Evolutionary conservation across 129 eudicot genomes (phyloP).

Genomic region (sunflower (Helianthus annuus)): DNA sequence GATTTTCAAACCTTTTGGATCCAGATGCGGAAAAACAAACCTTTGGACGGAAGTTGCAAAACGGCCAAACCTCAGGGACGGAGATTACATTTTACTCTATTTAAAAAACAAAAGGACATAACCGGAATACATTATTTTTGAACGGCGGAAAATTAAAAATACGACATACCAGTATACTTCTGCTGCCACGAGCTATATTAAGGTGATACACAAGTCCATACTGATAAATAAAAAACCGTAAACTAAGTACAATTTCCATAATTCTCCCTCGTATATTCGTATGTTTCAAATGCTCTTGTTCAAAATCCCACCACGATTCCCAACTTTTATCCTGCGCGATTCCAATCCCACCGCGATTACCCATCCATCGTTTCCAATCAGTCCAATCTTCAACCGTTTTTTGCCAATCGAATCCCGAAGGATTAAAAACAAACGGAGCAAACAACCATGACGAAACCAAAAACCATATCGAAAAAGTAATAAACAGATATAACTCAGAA

Average conservation of each 20-base stretch:
- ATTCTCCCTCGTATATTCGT: slow-evolving; percentile 70
- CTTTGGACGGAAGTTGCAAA: too few species aligned
- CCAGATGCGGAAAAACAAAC: too few species aligned
- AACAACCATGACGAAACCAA: slow-evolving; percentile 85
- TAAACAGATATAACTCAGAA: slow-evolving; percentile 55
- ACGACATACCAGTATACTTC: slow-evolving; percentile 54
- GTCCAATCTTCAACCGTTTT: slow-evolving; percentile 98
- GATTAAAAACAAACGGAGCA: slow-evolving; percentile 96
- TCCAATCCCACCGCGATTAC: slow-evolving; percentile 87
- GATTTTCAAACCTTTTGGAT: too few species aligned
- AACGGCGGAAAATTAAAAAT: not conserved
- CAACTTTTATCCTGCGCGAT: slow-evolving; percentile 83
- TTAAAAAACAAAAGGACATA: not conserved
- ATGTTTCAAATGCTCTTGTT: slow-evolving; percentile 74
- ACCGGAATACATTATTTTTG: not conserved
- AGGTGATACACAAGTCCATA: slow-evolving; percentile 94
- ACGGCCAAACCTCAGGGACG: too few species aligned
- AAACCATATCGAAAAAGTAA: slow-evolving; percentile 90
- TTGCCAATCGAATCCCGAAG: slow-evolving; percentile 95
- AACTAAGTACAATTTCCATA: slow-evolving; percentile 68
- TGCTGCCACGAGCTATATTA: slow-evolving; percentile 71
- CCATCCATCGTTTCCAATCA: slow-evolving; percentile 98
- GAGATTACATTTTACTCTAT: too few species aligned
- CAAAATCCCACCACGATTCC: slow-evolving; percentile 98
- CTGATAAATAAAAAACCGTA: slow-evolving; percentile 83